Evolutionary conservation across 1,284 basidiomycete species (phyloP).

Genomic region (Irpex sp.): DNA sequence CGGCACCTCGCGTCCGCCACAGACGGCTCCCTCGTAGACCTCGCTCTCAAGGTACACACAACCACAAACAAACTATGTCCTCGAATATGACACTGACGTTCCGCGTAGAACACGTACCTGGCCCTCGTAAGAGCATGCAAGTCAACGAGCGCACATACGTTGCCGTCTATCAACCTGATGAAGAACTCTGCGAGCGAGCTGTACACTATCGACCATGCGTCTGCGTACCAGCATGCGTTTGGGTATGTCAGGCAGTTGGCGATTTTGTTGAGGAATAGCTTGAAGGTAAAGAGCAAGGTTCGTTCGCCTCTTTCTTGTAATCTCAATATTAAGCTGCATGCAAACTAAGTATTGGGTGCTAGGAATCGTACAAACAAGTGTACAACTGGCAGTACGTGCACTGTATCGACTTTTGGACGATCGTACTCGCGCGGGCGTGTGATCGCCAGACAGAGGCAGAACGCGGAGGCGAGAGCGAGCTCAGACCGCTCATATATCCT

Average conservation of each 20-base stretch:
- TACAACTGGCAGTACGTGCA: slow-evolving; percentile 99
- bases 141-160: slow-evolving; percentile 80
- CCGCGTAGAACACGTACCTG: slow-evolving; percentile 76
- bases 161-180: slow-evolving; percentile 96
- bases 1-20: slow-evolving; percentile 77
- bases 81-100: slow-evolving; percentile 3
- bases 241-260: slow-evolving; percentile 96
- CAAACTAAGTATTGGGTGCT: slow-evolving; percentile 12
- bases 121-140: slow-evolving; percentile 81
- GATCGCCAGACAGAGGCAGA: slow-evolving; percentile 53
- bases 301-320: no score
- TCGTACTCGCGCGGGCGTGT: slow-evolving; percentile 84
- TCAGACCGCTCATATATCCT: slow-evolving; percentile 91
- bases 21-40: slow-evolving; percentile 82
- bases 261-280: slow-evolving; percentile 87
- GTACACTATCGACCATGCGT: slow-evolving; percentile 74
- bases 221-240: slow-evolving; percentile 94
- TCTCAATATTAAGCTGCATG: no score
- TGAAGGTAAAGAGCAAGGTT: slow-evolving; percentile 87
- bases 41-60: slow-evolving; percentile 75
- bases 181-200: slow-evolving; percentile 97
- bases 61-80: neutral
- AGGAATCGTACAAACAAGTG: slow-evolving; percentile 89
- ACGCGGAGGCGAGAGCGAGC: slow-evolving; percentile 62
- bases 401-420: slow-evolving; percentile 94